Evolutionary conservation across 768 basidiomycete genomes (phyloP), one percentile per base, ranked within the genome.

Genomic region (Strobilomyces echinocephalus): DNA sequence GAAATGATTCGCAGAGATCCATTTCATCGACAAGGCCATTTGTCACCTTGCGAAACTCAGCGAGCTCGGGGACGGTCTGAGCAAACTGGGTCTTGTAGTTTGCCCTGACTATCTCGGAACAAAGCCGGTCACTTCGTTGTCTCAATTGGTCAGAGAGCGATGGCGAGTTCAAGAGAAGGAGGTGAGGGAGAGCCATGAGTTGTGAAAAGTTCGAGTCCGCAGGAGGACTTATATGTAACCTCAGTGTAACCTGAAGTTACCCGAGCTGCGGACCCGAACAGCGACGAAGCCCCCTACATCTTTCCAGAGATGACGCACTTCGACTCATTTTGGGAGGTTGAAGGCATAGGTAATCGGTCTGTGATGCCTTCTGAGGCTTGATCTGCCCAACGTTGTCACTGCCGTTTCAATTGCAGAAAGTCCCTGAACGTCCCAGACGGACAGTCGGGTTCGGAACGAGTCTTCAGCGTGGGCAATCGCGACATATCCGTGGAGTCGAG

Each of bases 401-500:
- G 2, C 53, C 46, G 45, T 18, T 47, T 66, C 36, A 53, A 35
- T 24, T 53, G 57, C n/a, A 54, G 44, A 38, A 57, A 68, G 3
- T 52, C 62, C 11, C 54, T 56, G 41, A 67, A 67, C 11, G 66
- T 66, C 16, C 58, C 63, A 7, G 46, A 8, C 64, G 44, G 18
- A 67, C 40, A 16, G 62, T 63, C 18, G 64, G 66, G n/a, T 52
- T 16, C 53, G 28, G 3, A 60, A 20, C 5, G 8, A 1, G 0
- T 41, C 54, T 10, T 35, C 35, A 5, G 39, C 14, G 24, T 47
- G n/a, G 14, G 31, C 39, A 26, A 21, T 52, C 3, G 8, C 2
- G 18, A 57, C 5, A 24, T 48, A 44, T 12, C 26, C 5, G 42
- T 31, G 45, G 15, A 20, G 18, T 31, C 26, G 33, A 0, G 21